Evolutionary conservation across 2,329 filamentous ascomycete genomes (phyloP).

Genomic region (Colletotrichum phormii): DNA sequence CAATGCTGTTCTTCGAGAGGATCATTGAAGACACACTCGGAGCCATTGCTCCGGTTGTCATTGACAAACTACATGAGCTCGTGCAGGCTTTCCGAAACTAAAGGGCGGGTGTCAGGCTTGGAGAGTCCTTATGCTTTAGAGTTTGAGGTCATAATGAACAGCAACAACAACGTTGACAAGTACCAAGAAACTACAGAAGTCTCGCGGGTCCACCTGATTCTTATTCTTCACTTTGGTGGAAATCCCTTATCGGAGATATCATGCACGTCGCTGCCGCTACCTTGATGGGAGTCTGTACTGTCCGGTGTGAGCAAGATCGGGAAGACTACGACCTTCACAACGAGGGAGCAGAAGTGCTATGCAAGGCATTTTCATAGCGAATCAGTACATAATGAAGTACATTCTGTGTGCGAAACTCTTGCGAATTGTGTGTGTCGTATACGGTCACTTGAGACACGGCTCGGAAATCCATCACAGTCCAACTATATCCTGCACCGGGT

Average conservation of each 20-base stretch:
- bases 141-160: background rate
- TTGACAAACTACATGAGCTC: constrained; percentile 93
- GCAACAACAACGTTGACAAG: background rate
- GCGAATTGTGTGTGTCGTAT: background rate
- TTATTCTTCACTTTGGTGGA: background rate
- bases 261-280: background rate
- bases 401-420: background rate
- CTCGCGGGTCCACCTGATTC: background rate
- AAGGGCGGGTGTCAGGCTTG: background rate
- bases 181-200: background rate
- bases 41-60: constrained; percentile 91
- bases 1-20: constrained; percentile 86
- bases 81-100: constrained; percentile 80
- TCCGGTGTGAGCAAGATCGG: background rate
- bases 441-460: background rate
- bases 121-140: background rate
- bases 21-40: constrained; percentile 92
- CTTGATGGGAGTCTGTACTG: background rate
- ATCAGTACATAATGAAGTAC: background rate
- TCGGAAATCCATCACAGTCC: background rate
- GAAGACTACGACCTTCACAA: background rate
- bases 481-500: background rate
- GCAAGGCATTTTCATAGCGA: background rate
- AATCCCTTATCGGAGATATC: background rate
- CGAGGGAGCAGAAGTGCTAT: background rate